Base-by-base conservation (phyloP, 495 filamentous ascomycete genomes). In the Trichoderma reesei region DNA sequence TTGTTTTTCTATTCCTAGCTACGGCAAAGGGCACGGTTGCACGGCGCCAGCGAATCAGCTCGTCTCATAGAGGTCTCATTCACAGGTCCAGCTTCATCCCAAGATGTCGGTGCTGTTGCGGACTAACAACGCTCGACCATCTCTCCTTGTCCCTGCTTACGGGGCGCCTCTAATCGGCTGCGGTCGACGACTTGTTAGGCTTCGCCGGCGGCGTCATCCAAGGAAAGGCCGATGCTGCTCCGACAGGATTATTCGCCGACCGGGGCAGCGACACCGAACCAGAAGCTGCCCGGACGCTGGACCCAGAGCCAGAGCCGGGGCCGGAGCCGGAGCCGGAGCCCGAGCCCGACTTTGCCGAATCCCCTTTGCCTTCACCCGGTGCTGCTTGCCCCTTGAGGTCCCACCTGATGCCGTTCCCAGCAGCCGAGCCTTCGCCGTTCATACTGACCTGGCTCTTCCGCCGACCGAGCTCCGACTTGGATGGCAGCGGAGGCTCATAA, bases 191-290 rank as follows among this genome's bases (percentile, higher is more conserved):
- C 67, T 73, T 78, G 11, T 18, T 31, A 5, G 74, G 66, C 71
- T 78, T 77, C 54, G 61, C 68, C 44, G 72, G 65, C 39, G 72
- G 64, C 37, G 71, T 78, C 75, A 97, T 85, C 92, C 92, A 98
- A n/a, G 88, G 83, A 78, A 98, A 98, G 14, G 94, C 94, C 33
- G 91, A 93, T n/a, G 90, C 94, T 41, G 90, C 87, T 11, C 94
- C 94, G 44, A 97, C 80, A 3, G 94, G 92, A 13, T 62, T 56
- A 72, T 97, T 73, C 41, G 75, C 74, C 9, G 80, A 75, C 68
- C 76, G 72, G 56, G 77, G 75, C 54, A 75, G 18, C 34, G 41
- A 18, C 61, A n/a, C 66, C 46, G 64, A 68, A 54, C 59, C 69
- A 68, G 66, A 51, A 69, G 78, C 68, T 70, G 69, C 69, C 68